These are phyloP conservation scores for Metschnikowia vanudenii DNA, from an alignment of 805 yeast genomes.

Conservation along the genomic window DNA sequence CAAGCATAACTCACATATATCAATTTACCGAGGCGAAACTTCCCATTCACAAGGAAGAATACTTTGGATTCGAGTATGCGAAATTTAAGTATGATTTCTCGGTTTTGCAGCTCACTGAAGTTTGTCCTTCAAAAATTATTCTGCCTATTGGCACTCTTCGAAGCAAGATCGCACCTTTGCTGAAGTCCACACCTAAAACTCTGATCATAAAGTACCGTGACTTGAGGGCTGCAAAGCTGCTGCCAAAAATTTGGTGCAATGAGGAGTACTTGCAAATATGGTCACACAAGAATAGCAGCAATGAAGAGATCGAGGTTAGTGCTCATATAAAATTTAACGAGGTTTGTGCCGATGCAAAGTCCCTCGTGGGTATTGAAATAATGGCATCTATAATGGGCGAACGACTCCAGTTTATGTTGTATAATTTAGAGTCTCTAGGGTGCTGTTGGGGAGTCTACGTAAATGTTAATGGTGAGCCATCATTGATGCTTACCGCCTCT, in stretches of 20 bases:
- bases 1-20: not conserved
- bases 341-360: constrained; percentile 30
- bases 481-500: constrained; percentile 49
- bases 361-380: constrained; percentile 52
- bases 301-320: constrained; percentile 2
- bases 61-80: constrained; percentile 14
- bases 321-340: constrained; percentile 46
- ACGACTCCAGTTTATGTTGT: constrained; percentile 41
- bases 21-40: not conserved
- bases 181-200: not conserved
- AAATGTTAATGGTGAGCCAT: constrained; percentile 52
- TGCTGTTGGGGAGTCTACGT: constrained; percentile 58
- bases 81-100: constrained; percentile 4
- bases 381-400: constrained; percentile 47
- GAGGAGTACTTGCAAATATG: constrained; percentile 10
- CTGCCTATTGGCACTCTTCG: constrained; percentile 3
- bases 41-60: constrained; percentile 3
- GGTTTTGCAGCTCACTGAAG: not conserved
- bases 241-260: constrained; percentile 4
- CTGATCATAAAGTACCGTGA: constrained; percentile 4
- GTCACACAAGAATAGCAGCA: constrained; percentile 3
- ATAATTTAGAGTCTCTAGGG: constrained; percentile 54
- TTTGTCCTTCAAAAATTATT: not conserved
- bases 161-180: not conserved
- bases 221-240: not conserved